phyloP scores from a whole-genome alignment of 2,329 filamentous ascomycete species.

The Dryadomyces quercivorus region DNA sequence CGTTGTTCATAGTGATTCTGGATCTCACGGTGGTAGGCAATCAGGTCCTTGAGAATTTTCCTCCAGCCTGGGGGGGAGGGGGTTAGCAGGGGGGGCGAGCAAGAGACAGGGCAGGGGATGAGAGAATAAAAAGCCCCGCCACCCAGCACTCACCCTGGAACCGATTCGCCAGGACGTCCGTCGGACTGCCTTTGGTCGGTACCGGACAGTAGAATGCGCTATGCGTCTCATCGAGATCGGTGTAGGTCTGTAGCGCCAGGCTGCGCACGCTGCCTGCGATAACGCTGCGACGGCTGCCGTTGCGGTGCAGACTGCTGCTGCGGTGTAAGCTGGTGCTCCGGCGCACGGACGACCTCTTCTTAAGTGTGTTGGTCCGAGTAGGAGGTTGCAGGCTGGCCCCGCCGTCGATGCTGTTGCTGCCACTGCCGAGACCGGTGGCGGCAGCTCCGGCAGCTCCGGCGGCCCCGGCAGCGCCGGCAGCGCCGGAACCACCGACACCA shows the following conservation, averaged over 20 bases:
- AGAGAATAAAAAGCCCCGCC: not conserved
- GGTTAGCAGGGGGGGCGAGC: not conserved
- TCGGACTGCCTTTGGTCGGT: conserved; percentile 76
- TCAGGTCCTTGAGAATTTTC: conserved; percentile 88
- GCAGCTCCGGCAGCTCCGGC: conserved; percentile 13
- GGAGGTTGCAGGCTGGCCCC: conserved; percentile 24
- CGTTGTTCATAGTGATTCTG: conserved; percentile 79
- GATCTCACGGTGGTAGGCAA: conserved; percentile 86
- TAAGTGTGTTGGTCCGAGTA: conserved; percentile 58
- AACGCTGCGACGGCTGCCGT: conserved; percentile 67
- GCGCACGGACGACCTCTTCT: conserved; percentile 75
- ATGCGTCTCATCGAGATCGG: conserved; percentile 57
- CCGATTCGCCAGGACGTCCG: conserved; percentile 71
- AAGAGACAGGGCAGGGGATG: too few species aligned
- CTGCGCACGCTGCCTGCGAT: conserved; percentile 80
- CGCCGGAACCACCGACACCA: conserved; percentile 16
- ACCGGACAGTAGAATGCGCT: conserved; percentile 86
- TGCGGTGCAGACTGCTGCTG: conserved; percentile 63
- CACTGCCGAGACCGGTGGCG: conserved; percentile 28
- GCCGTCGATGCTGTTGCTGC: conserved; percentile 28
- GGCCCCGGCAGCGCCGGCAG: conserved; percentile 27
- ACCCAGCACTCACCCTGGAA: conserved; percentile 62
- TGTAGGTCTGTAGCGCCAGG: conserved; percentile 56
- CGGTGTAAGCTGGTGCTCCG: conserved; percentile 61
- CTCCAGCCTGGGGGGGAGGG: conserved; percentile 58